Evolutionary conservation across 306 rosid genomes (phyloP).

Genomic region (Vigna trinervia): DNA sequence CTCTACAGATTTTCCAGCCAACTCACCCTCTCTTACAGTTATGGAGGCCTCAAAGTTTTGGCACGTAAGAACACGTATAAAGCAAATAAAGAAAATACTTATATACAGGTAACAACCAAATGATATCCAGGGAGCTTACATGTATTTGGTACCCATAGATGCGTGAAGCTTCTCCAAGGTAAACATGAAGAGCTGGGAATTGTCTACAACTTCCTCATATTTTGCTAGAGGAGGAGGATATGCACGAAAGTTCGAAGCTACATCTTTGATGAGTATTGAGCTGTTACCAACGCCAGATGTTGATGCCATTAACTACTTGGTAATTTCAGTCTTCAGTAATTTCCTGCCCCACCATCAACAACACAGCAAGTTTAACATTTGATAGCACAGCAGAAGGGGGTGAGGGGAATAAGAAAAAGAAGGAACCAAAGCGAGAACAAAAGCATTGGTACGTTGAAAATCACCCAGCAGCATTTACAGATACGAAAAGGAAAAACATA

Average conservation of each 20-base stretch:
- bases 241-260: conserved; percentile 36
- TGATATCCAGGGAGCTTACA: conserved; percentile 54
- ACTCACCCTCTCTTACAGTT: background rate
- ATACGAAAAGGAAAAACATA: conserved; percentile 21
- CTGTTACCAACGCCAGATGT: conserved; percentile 60
- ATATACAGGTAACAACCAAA: background rate
- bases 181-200: conserved; percentile 62
- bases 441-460: conserved; percentile 25
- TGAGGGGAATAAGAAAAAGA: background rate
- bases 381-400: conserved; percentile 38
- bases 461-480: conserved; percentile 23
- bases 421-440: background rate
- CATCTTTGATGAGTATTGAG: conserved; percentile 56
- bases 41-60: background rate
- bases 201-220: conserved; percentile 63
- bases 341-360: conserved; percentile 48
- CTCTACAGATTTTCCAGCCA: conserved; percentile 20
- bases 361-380: conserved; percentile 31
- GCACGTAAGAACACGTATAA: background rate
- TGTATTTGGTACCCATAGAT: conserved; percentile 81
- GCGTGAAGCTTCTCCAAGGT: conserved; percentile 82
- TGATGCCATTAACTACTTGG: conserved; percentile 66
- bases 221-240: conserved; percentile 73
- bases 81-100: background rate
- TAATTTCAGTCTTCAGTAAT: conserved; percentile 36